Conservation (phyloP, 164 flowering plant species). For the Sextonia rubra region DNA sequence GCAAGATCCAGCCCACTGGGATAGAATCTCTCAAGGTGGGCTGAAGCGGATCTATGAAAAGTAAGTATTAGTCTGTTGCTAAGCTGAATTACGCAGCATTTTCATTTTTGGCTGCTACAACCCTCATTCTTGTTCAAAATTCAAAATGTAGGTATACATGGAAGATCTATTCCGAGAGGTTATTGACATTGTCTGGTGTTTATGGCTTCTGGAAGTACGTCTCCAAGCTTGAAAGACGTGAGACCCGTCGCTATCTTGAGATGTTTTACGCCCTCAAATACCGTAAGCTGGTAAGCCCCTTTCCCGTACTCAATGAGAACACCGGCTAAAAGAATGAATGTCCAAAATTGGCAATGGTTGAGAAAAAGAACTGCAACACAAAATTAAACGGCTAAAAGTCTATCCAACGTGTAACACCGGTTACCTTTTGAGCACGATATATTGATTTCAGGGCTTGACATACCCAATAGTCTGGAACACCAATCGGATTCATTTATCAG, state of each 20-base stretch:
- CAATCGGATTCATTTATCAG: too few relatives aligned
- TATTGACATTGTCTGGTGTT: constrained; percentile 81
- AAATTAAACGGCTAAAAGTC: not conserved
- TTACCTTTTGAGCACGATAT: not conserved
- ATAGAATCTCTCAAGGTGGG: constrained; percentile 65
- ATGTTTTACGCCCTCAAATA: constrained; percentile 95
- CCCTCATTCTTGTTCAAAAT: not conserved
- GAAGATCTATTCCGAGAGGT: constrained; percentile 88
- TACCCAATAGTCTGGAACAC: too few relatives aligned
- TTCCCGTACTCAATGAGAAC: not conserved
- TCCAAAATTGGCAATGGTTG: not conserved
- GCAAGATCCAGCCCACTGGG: constrained; percentile 82
- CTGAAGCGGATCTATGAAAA: constrained; percentile 77
- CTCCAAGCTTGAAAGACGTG: constrained; percentile 82
- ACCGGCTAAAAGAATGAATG: not conserved
- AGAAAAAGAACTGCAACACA: not conserved
- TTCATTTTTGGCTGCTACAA: not conserved
- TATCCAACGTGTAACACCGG: not conserved
- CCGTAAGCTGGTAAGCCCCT: constrained; percentile 60
- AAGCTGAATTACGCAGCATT: not conserved
- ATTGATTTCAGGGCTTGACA: too few relatives aligned
- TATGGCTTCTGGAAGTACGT: constrained; percentile 98
- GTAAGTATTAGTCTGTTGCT: constrained; percentile 32
- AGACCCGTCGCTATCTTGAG: constrained; percentile 87
- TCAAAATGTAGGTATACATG: constrained; percentile 64